These are phyloP conservation scores for Hypoxylon lienhwacheense DNA, from an alignment of 495 filamentous ascomycete genomes.

Conservation along the genomic window DNA sequence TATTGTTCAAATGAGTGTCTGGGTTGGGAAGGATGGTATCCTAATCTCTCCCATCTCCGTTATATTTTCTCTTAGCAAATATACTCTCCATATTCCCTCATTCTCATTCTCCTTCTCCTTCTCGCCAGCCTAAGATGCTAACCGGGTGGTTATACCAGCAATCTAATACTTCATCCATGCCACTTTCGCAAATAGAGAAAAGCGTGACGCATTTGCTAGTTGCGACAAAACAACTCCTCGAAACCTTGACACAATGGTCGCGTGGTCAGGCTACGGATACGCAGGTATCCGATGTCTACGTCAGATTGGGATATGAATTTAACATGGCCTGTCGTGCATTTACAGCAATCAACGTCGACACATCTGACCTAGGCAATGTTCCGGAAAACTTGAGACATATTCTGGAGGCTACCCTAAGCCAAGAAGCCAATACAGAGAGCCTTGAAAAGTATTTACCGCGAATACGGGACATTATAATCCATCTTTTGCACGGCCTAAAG, in stretches of 20 bases:
- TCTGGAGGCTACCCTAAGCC: slow-evolving; percentile 91
- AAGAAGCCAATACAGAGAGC: slow-evolving; percentile 90
- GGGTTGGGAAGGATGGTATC: background rate
- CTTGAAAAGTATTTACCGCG: slow-evolving; percentile 88
- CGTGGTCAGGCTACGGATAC: slow-evolving; percentile 85
- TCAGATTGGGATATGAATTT: slow-evolving; percentile 96
- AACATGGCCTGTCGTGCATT: slow-evolving; percentile 97
- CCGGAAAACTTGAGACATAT: slow-evolving; percentile 88
- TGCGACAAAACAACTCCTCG: slow-evolving; percentile 94
- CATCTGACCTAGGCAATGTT: slow-evolving; percentile 88
- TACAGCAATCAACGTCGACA: slow-evolving; percentile 93
- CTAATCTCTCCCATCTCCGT: background rate
- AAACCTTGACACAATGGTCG: slow-evolving; percentile 97
- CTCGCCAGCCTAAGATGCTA: slow-evolving; percentile 8
- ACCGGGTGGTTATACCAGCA: slow-evolving; percentile 36
- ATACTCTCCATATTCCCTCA: no score
- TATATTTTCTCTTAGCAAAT: no score
- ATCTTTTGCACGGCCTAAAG: slow-evolving; percentile 91
- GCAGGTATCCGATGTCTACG: slow-evolving; percentile 97
- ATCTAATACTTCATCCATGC: slow-evolving; percentile 48
- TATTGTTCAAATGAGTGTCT: no score
- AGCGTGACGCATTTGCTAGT: slow-evolving; percentile 97
- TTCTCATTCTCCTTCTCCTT: background rate
- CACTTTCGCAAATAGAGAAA: slow-evolving; percentile 92
- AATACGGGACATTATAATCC: slow-evolving; percentile 98